Evolutionary conservation across 2,329 filamentous ascomycete species (phyloP).

Genomic region (Xylaria sp.): DNA sequence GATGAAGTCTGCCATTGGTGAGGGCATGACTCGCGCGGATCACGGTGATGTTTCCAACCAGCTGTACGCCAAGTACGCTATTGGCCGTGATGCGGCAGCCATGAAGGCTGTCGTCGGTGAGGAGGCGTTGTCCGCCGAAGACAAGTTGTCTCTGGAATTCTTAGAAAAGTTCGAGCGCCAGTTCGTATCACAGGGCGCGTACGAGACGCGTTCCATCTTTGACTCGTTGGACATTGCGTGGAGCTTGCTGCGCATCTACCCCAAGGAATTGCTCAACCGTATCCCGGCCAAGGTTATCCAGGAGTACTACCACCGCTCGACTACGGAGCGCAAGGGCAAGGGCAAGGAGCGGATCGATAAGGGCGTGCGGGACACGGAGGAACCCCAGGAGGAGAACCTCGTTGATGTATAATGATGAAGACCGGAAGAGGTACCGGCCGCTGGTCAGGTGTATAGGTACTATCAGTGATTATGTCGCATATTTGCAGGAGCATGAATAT

Average conservation of each 20-base stretch:
- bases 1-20: constrained; percentile 99
- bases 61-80: constrained; percentile 98
- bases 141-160: constrained; percentile 97
- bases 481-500: constrained; percentile 22
- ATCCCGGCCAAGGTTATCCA: constrained; percentile 78
- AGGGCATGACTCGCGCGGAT: constrained; percentile 93
- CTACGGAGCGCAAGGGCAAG: constrained; percentile 59
- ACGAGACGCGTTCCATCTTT: constrained; percentile 85
- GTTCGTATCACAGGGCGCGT: constrained; percentile 87
- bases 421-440: constrained; percentile 14
- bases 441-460: constrained; percentile 22
- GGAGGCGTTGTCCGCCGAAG: constrained; percentile 89
- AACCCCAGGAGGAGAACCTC: constrained; percentile 51
- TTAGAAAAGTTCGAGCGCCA: constrained; percentile 96
- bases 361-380: constrained; percentile 40
- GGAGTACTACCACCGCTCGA: constrained; percentile 72
- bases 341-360: constrained; percentile 43
- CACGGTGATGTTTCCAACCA: constrained; percentile 99
- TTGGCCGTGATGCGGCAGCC: constrained; percentile 92
- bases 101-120: constrained; percentile 99
- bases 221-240: constrained; percentile 95
- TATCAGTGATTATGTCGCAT: constrained; percentile 21
- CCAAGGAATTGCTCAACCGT: constrained; percentile 96
- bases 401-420: constrained; percentile 48
- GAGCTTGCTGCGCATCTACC: constrained; percentile 94